Conservation (phyloP, 208 protist species). For the Trichomonas tenax region DNA sequence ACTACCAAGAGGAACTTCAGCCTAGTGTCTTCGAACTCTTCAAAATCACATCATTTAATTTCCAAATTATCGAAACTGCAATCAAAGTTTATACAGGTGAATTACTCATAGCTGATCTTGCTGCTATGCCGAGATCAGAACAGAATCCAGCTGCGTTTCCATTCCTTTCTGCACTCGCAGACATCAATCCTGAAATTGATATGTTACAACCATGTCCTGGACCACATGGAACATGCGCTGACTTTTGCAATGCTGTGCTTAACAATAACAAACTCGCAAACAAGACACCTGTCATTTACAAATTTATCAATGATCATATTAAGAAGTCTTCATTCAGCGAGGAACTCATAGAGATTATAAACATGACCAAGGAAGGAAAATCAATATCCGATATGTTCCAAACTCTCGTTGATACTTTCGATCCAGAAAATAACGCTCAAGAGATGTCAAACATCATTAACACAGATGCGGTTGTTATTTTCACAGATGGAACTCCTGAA, state of each 20-base stretch:
- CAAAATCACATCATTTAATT: background rate
- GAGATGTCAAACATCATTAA: background rate
- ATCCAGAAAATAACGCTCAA: background rate
- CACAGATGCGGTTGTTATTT: background rate
- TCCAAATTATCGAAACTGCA: background rate
- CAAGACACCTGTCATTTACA: background rate
- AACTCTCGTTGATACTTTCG: background rate
- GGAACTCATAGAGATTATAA: background rate
- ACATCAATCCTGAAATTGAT: background rate
- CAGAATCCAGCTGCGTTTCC: background rate
- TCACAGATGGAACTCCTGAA: background rate
- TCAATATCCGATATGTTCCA: background rate
- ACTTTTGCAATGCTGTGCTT: background rate
- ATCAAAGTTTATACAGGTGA: background rate
- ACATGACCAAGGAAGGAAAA: background rate
- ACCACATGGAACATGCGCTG: background rate
- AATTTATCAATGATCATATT: background rate
- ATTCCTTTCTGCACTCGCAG: background rate
- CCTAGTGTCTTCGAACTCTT: background rate
- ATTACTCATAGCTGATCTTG: background rate
- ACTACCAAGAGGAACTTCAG: background rate
- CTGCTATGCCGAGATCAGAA: background rate
- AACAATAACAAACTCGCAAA: background rate
- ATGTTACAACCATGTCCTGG: background rate
- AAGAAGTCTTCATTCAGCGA: background rate